These are phyloP conservation scores for Elsinoe batatas DNA, from an alignment of 2,329 filamentous ascomycete genomes.

Conservation along the genomic window DNA sequence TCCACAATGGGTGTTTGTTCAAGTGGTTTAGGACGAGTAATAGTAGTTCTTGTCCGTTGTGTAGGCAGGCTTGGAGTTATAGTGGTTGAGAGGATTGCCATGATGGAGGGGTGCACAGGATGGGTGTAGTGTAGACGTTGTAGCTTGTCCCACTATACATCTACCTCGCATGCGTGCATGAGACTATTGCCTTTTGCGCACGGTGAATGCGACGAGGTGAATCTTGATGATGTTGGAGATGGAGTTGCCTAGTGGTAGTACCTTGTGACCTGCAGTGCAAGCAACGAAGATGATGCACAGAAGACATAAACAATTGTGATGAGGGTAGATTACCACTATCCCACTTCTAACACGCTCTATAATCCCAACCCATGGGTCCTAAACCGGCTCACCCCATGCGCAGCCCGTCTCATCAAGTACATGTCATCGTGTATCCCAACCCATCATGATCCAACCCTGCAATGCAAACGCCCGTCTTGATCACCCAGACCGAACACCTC, in stretches of 20 bases:
- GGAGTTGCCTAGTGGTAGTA: too few relatives aligned
- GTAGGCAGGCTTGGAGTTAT: conserved; percentile 74
- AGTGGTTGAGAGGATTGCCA: conserved; percentile 21
- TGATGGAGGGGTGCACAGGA: background rate
- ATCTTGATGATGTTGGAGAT: too few relatives aligned
- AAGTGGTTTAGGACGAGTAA: conserved; percentile 96
- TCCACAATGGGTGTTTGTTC: conserved; percentile 82
- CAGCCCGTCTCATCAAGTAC: conserved; percentile 8
- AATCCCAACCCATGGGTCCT: background rate
- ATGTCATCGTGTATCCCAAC: background rate
- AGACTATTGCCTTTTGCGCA: too few relatives aligned
- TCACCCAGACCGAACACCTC: too few relatives aligned
- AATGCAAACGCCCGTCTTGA: background rate
- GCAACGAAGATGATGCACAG: background rate
- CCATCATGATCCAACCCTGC: conserved; percentile 1
- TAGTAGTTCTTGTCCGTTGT: conserved; percentile 83
- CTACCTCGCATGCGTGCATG: too few relatives aligned
- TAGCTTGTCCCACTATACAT: too few relatives aligned
- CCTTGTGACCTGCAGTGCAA: too few relatives aligned
- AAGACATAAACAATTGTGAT: background rate
- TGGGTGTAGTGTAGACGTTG: too few relatives aligned
- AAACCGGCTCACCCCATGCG: background rate
- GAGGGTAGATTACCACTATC: background rate
- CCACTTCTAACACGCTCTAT: background rate
- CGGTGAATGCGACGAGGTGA: too few relatives aligned